These are phyloP conservation scores for Cryptosporidium ryanae DNA, from an alignment of 169 alveolate species.

Conservation along the genomic window DNA sequence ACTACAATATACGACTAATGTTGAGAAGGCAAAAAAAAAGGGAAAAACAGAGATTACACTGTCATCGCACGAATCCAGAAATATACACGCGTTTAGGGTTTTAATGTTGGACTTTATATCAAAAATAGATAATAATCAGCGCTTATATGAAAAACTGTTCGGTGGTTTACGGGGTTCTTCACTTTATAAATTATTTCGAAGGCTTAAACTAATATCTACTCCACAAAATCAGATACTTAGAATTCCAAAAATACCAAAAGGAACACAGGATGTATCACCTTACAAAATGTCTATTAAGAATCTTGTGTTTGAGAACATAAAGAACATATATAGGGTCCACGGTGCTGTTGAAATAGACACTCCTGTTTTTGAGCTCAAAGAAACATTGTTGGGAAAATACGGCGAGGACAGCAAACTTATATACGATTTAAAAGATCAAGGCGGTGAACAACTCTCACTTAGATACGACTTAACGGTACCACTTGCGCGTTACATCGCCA, in stretches of 20 bases:
- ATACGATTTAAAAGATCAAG: slow-evolving; percentile 95
- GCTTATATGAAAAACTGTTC: background rate
- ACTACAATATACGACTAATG: slow-evolving; percentile 9
- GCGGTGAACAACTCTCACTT: slow-evolving; percentile 96
- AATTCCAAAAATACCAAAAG: slow-evolving; percentile 93
- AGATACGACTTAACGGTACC: slow-evolving; percentile 98
- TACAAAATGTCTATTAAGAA: slow-evolving; percentile 92
- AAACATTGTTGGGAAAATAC: slow-evolving; percentile 94
- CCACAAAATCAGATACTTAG: slow-evolving; percentile 79
- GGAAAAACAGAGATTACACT: slow-evolving; percentile 8
- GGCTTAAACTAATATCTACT: slow-evolving; percentile 12
- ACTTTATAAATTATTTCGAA: background rate
- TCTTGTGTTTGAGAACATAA: slow-evolving; percentile 86
- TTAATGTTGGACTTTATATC: background rate
- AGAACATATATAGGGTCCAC: slow-evolving; percentile 89
- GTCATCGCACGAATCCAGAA: slow-evolving; percentile 48
- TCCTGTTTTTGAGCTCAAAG: slow-evolving; percentile 97
- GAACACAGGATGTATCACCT: slow-evolving; percentile 94
- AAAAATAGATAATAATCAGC: background rate
- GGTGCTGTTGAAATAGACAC: slow-evolving; percentile 98
- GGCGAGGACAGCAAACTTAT: slow-evolving; percentile 97
- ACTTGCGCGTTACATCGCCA: slow-evolving; percentile 94
- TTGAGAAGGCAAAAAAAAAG: slow-evolving; percentile 45
- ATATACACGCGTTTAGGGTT: slow-evolving; percentile 38
- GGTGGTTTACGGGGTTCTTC: slow-evolving; percentile 2